Percentiles rank a stretch among this genome's conserved stretches.
phyloP scores from a whole-genome alignment of 441 rosid species.

The Syzygium syzygioides region DNA sequence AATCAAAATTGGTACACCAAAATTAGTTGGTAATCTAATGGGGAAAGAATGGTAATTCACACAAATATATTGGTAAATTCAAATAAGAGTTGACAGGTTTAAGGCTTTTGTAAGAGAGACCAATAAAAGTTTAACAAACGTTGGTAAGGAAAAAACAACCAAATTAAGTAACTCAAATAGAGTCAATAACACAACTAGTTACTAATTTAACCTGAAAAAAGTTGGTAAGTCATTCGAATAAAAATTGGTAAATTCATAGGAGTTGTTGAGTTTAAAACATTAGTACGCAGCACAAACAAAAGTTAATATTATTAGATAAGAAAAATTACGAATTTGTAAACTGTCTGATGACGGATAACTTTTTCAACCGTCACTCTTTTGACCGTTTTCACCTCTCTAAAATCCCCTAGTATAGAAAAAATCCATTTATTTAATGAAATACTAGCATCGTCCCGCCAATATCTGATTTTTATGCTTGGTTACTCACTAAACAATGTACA shows the following conservation, averaged over 20 bases:
- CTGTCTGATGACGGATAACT: neutral
- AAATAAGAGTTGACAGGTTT: no score
- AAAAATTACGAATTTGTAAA: no score
- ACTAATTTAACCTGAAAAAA: neutral
- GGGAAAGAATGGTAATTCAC: neutral
- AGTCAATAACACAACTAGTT: neutral
- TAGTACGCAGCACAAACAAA: neutral
- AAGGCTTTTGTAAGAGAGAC: no score
- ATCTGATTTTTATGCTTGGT: neutral
- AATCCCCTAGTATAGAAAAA: neutral
- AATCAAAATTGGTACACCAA: neutral
- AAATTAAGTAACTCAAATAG: neutral
- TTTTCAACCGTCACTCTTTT: neutral
- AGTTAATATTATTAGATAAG: no score
- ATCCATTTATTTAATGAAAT: neutral
- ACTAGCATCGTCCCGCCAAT: no score
- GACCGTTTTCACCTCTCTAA: neutral
- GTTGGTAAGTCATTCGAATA: neutral
- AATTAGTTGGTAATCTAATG: neutral
- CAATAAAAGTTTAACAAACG: no score
- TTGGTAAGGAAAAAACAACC: neutral
- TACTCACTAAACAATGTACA: neutral
- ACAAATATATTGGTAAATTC: neutral
- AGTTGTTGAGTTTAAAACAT: neutral
- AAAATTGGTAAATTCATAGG: neutral